A percentile compares a stretch with the other conserved stretches of the same genome.
These are phyloP conservation scores for Scheffersomyces coipomensis DNA, from an alignment of 805 yeast species.

Conservation along the genomic window DNA sequence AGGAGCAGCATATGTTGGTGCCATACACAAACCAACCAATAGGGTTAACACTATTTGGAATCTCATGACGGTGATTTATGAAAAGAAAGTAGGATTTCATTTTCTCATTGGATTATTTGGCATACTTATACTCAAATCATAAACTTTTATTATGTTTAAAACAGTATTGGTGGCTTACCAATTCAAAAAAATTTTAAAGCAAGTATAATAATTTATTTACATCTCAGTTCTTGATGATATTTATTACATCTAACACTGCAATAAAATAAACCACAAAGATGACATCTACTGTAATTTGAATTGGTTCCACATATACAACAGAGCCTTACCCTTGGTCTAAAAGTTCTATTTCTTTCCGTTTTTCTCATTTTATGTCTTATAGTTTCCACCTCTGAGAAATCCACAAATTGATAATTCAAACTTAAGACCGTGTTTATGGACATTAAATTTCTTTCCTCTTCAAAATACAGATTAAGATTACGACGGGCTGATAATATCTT, in stretches of 20 bases:
- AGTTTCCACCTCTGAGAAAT: slow-evolving; percentile 19
- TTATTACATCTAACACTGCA: slow-evolving; percentile 41
- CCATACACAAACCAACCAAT: no score
- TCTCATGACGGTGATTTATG: no score
- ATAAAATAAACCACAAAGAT: slow-evolving; percentile 36
- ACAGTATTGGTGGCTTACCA: no score
- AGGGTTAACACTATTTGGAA: no score
- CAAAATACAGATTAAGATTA: slow-evolving; percentile 43
- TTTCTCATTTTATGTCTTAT: slow-evolving; percentile 15
- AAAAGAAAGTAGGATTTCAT: no score
- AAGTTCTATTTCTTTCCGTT: slow-evolving; percentile 8
- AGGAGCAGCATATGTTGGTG: no score
- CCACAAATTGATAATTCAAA: slow-evolving; percentile 40
- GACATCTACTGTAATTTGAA: slow-evolving; percentile 38
- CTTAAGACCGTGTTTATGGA: slow-evolving; percentile 41
- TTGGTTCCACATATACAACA: slow-evolving; percentile 42
- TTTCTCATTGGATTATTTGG: no score
- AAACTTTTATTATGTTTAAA: no score
- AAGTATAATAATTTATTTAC: slow-evolving; percentile 18
- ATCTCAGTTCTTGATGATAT: slow-evolving; percentile 41
- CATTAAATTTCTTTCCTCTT: slow-evolving; percentile 43
- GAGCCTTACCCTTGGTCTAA: slow-evolving; percentile 32
- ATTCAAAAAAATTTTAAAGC: no score
- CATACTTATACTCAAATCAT: no score
- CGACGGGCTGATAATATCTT: slow-evolving; percentile 40